A percentile compares a stretch with the other conserved stretches of the same genome.
Conservation (phyloP, 2,329 filamentous ascomycete genomes). For the Tolypocladium pustulatum region DNA sequence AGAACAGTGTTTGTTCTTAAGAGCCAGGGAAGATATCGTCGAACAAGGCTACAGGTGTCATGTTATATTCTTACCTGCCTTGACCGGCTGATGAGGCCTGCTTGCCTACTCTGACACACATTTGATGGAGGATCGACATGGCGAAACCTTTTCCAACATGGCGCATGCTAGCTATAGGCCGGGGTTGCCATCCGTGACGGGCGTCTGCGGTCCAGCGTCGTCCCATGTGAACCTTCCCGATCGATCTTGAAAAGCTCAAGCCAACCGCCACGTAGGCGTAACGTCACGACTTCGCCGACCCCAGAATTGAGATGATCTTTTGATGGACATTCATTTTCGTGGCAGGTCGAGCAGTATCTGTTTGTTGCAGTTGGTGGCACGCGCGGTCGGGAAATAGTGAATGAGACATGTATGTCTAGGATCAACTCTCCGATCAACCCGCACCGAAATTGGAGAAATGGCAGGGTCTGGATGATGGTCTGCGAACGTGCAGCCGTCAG, state of each 20-base stretch:
- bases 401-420: background rate
- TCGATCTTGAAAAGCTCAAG: background rate
- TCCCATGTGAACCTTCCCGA: slow-evolving; percentile 1
- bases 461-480: background rate
- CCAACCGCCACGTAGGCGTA: background rate
- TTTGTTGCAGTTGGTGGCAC: background rate
- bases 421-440: background rate
- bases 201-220: slow-evolving; percentile 3
- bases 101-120: background rate
- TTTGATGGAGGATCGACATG: slow-evolving; percentile 7
- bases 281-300: slow-evolving; percentile 3
- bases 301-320: background rate
- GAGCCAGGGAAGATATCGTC: background rate
- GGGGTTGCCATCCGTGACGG: background rate
- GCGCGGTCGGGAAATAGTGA: background rate
- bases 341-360: background rate
- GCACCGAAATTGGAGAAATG: background rate
- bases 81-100: background rate
- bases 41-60: background rate
- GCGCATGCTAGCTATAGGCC: slow-evolving; percentile 12
- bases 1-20: background rate
- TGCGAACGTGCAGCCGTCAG: background rate
- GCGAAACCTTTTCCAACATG: slow-evolving; percentile 3
- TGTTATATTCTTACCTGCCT: background rate
- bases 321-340: background rate